Evolutionary conservation across 2,329 filamentous ascomycete genomes (phyloP).

Genomic region (Tolypocladium amazonense): DNA sequence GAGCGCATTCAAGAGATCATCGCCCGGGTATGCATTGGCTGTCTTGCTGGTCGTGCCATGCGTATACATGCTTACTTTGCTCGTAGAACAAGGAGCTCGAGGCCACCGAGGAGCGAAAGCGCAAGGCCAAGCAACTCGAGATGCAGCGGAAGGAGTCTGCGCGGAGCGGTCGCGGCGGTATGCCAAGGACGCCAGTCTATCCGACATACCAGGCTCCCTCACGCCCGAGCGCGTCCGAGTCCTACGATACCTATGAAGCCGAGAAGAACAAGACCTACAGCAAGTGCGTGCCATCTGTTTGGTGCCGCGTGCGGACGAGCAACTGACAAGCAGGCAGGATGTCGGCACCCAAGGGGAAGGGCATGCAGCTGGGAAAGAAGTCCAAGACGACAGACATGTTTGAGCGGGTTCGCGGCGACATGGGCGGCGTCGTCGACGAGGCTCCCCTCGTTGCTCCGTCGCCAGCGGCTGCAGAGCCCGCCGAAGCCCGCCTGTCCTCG

Average conservation of each 20-base stretch:
- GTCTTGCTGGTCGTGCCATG: neutral
- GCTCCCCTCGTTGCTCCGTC: constrained; percentile 57
- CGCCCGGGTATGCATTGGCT: constrained; percentile 52
- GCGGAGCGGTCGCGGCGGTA: constrained; percentile 55
- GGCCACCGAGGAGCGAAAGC: constrained; percentile 94
- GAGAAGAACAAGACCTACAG: constrained; percentile 89
- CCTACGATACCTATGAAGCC: constrained; percentile 89
- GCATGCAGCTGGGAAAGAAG: constrained; percentile 99
- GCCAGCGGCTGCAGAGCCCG: constrained; percentile 37
- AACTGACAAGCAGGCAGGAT: constrained; percentile 10
- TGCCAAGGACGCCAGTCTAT: constrained; percentile 70
- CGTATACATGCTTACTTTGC: constrained; percentile 12
- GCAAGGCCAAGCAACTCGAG: constrained; percentile 96
- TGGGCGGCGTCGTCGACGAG: constrained; percentile 79
- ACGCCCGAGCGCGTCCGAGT: constrained; percentile 63
- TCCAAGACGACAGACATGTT: constrained; percentile 97
- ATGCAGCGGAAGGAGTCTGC: constrained; percentile 97
- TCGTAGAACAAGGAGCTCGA: constrained; percentile 92
- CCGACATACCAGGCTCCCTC: constrained; percentile 79
- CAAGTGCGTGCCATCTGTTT: constrained; percentile 45
- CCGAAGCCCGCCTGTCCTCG: constrained; percentile 48
- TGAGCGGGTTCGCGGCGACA: constrained; percentile 83
- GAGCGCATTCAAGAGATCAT: constrained; percentile 99
- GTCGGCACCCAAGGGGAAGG: constrained; percentile 75
- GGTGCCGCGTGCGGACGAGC: neutral